Evolutionary conservation across 2,329 filamentous ascomycete genomes (phyloP).

Genomic region (Parascedosporium putredinis): DNA sequence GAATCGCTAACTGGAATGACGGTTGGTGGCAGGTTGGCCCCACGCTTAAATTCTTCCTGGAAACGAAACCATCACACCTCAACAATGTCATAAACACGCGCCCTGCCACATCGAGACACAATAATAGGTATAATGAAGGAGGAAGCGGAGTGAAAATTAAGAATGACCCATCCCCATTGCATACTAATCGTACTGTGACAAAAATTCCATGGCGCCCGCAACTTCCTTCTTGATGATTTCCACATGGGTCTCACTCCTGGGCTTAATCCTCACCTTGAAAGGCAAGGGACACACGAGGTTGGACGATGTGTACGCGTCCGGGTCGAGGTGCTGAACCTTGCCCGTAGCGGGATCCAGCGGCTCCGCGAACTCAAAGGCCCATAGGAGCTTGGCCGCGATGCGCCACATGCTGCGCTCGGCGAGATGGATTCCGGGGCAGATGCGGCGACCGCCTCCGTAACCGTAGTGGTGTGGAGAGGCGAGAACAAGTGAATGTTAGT

Average conservation of each 20-base stretch:
- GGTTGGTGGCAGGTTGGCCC: too few species aligned
- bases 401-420: slow-evolving; percentile 32
- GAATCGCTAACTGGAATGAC: too few species aligned
- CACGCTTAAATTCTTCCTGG: too few species aligned
- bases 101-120: too few species aligned
- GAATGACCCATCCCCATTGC: not conserved
- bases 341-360: not conserved
- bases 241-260: not conserved
- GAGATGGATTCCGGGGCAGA: slow-evolving; percentile 32
- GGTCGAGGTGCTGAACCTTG: not conserved
- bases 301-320: not conserved
- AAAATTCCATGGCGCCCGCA: not conserved
- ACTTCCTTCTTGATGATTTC: not conserved
- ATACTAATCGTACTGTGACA: not conserved
- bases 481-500: not conserved
- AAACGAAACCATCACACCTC: too few species aligned
- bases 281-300: not conserved
- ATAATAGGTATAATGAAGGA: too few species aligned
- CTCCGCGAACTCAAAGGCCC: slow-evolving; percentile 13
- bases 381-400: slow-evolving; percentile 28
- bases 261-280: not conserved
- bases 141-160: too few species aligned
- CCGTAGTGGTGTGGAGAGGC: slow-evolving; percentile 15
- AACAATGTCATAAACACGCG: too few species aligned
- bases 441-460: slow-evolving; percentile 24